Base-by-base conservation (phyloP, 139 green algal species). In the Tetraselmis chui region DNA sequence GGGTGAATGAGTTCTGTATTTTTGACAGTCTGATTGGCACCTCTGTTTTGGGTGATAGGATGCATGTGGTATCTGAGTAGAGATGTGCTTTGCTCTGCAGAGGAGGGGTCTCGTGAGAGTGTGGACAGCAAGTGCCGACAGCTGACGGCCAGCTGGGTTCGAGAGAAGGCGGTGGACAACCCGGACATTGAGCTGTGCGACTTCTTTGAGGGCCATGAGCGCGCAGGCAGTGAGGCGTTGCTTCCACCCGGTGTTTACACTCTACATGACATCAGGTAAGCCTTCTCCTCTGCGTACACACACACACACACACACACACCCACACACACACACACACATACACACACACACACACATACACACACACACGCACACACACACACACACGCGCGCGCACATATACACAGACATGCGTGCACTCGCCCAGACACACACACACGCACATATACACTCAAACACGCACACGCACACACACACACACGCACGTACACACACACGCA, bases 131-230 rank as follows among this genome's bases (percentile, higher is more conserved):
- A 89, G 76, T 99, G 97, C 89, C 89, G 96, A 24, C 86, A 89
- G 5, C 91, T 98, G 45, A 99, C 96, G 0, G 96, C 97, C 1
- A 86, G 89, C 1, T 99, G 97, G 97, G 95, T 99, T 83, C 88
- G 96, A 0, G 94, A 97, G 81, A 80, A 81, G 26, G 88, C 91
- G 23, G 45, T 85, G 18, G 84, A 82, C 74, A 79, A 32, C 79
- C 78, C 88, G 30, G 82, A 85, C 84, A 86, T 93, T 11, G 90
- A 97, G 85, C 86, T 93, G 25, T 98, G 96, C 83, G 79, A 87
- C 77, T 97, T 94, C 76, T 98, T 90, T 78, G 96, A 98, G 86
- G 90, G 89, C 26, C 94, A 97, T 80, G 94, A 97, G 32, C 86
- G 85, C 87, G 88, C 80, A 82, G 92, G 92, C 0, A 80, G 86